Percentiles rank a stretch among this genome's conserved stretches.
These are phyloP conservation scores for Candida methanosorbosa DNA, from an alignment of 805 yeast species.

Conservation along the genomic window DNA sequence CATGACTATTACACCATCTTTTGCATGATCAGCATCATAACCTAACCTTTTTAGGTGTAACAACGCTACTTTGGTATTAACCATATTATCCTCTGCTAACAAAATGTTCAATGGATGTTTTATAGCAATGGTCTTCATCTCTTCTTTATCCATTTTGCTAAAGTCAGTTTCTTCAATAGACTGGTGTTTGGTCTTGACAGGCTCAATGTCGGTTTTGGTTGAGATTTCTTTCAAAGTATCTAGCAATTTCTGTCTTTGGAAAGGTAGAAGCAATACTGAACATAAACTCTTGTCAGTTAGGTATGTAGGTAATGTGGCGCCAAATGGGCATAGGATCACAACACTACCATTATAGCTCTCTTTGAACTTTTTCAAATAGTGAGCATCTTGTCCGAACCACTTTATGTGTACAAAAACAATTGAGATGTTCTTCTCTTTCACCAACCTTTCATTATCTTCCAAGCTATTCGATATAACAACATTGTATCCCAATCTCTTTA, in stretches of 20 bases:
- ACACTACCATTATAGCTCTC: too few species aligned
- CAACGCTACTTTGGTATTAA: constrained; percentile 41
- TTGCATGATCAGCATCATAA: constrained; percentile 42
- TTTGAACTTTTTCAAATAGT: background rate
- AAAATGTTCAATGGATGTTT: constrained; percentile 37
- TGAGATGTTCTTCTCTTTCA: background rate
- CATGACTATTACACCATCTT: constrained; percentile 39
- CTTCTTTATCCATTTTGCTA: background rate
- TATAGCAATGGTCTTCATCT: constrained; percentile 19
- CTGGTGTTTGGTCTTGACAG: background rate
- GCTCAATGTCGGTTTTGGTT: too few species aligned
- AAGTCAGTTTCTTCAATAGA: background rate
- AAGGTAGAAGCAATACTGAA: constrained; percentile 12
- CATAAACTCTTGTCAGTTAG: constrained; percentile 1
- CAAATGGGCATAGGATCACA: constrained; percentile 6
- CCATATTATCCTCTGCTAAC: constrained; percentile 47
- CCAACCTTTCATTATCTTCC: constrained; percentile 2
- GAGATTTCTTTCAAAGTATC: constrained; percentile 11
- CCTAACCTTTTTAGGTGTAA: constrained; percentile 42
- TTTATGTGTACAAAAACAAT: constrained; percentile 1
- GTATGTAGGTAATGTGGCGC: constrained; percentile 4
- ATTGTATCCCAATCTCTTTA: constrained; percentile 27
- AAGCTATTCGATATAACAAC: constrained; percentile 17
- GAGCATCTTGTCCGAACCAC: background rate
- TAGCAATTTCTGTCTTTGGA: constrained; percentile 7